Evolutionary conservation across 257 asterid genomes (phyloP).

Genomic region (Solanum sejunctum): DNA sequence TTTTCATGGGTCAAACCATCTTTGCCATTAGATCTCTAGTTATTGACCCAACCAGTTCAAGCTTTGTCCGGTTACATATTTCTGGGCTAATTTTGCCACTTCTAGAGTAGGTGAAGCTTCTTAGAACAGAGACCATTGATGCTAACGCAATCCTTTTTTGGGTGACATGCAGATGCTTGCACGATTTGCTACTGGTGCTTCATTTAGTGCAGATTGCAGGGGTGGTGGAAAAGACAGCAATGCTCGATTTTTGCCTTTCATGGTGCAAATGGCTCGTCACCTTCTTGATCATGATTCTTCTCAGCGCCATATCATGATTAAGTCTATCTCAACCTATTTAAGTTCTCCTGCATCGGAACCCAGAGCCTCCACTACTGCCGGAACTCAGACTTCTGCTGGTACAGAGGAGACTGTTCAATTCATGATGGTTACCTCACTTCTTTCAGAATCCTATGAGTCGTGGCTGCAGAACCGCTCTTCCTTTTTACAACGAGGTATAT

Average conservation of each 20-base stretch:
- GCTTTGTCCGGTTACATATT: neutral
- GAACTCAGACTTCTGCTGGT: conserved; percentile 46
- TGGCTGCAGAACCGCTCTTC: conserved; percentile 80
- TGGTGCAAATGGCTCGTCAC: conserved; percentile 95
- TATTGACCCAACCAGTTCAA: neutral
- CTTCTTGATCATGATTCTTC: conserved; percentile 74
- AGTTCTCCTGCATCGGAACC: conserved; percentile 50
- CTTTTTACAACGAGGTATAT: conserved; percentile 82
- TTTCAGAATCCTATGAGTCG: conserved; percentile 80
- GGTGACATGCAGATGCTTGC: conserved; percentile 80
- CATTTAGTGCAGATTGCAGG: conserved; percentile 71
- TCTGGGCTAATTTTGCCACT: neutral
- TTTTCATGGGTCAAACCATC: neutral
- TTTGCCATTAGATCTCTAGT: neutral
- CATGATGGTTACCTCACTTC: conserved; percentile 97
- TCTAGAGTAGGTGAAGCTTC: neutral
- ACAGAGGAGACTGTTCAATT: conserved; percentile 94
- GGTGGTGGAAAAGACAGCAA: conserved; percentile 99
- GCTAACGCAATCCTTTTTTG: neutral
- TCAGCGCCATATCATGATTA: conserved; percentile 54
- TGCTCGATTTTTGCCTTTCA: conserved; percentile 68
- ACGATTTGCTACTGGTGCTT: conserved; percentile 95
- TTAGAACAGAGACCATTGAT: neutral
- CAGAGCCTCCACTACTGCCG: conserved; percentile 35
- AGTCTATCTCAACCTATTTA: conserved; percentile 55